Base-by-base conservation (phyloP, 2,329 filamentous ascomycete genomes). In the Curvularia hawaiiensis region DNA sequence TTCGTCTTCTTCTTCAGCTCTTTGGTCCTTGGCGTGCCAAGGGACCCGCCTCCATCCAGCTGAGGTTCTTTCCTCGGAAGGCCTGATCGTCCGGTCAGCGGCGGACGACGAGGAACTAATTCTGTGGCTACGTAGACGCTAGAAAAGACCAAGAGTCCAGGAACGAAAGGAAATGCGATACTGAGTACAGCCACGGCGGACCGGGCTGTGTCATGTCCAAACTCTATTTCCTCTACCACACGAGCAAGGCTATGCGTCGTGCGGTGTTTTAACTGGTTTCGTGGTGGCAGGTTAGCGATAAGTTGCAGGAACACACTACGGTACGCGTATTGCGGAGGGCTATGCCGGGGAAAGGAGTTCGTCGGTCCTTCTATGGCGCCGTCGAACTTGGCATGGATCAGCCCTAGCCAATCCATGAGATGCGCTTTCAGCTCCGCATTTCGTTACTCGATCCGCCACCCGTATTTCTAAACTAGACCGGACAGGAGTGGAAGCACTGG, bases 181-280 rank as follows among this genome's bases (percentile, higher is more conserved):
- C 35, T 7, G 16, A 18, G 33, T 38, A n/a, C 33, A 11, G 35
- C 4, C 35, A 38, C 16, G 20, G 18, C 46, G 20, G 46, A 20
- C 20, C 30, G 18, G 14, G 20, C 6, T 31, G 31, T 48, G 33
- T 38, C 46, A 49, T 39, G 30, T 24, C 46, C 30, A 49, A 49
- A 49, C 46, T 49, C 16, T 49, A 45, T 16, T 16, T 39, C 3
- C 33, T 38, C 6, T 22, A 3, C n/a, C 16, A 11, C 14, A 39
- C 3, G 33, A 31, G 33, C 46, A 49, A 20, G 20, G 31, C 20
- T 18, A 26, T 26, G 33, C 11, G 16, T 39, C 46, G 46, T 26
- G 22, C 33, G 31, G 14, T 39, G 46, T 49, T 39, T 49, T 49
- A 20, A 49, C 31, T 49, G 20, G 46, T 49, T 49, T 49, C 22